A percentile compares a stretch with the other conserved stretches of the same genome.
Evolutionary conservation across 2,329 filamentous ascomycete species (phyloP).

Genomic region (Blastomyces parvus): DNA sequence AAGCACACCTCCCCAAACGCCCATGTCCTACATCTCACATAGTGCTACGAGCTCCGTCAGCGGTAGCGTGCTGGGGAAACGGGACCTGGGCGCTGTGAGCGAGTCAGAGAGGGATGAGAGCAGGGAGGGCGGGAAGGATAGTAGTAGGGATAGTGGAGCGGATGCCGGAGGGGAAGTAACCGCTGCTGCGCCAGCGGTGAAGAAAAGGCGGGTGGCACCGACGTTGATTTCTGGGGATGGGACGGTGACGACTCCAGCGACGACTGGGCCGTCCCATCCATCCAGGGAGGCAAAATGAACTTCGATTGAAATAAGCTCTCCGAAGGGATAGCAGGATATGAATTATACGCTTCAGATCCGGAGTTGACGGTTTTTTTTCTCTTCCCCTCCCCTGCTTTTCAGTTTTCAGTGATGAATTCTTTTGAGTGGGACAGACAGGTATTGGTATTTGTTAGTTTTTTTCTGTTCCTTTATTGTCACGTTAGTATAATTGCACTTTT

Average conservation of each 20-base stretch:
- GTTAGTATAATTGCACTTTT: background rate
- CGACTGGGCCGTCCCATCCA: background rate
- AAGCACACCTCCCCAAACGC: constrained; percentile 85
- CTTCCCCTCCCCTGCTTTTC: background rate
- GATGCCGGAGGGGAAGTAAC: background rate
- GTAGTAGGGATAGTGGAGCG: constrained; percentile 5
- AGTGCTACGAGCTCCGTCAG: constrained; percentile 48
- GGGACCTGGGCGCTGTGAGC: constrained; percentile 34
- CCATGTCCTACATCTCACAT: constrained; percentile 44
- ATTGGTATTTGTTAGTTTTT: background rate
- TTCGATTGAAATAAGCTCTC: background rate
- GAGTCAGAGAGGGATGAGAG: constrained; percentile 39
- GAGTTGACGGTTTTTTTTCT: background rate
- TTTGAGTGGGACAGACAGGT: background rate
- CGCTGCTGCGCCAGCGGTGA: constrained; percentile 9
- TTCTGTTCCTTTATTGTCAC: background rate
- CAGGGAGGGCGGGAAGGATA: constrained; percentile 18
- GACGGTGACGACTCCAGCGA: background rate
- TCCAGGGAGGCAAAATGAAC: background rate
- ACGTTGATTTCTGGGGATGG: constrained; percentile 13
- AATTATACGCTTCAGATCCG: background rate
- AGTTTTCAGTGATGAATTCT: background rate
- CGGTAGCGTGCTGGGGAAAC: constrained; percentile 46
- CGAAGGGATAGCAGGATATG: background rate
- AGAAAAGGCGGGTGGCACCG: constrained; percentile 18